Evolutionary conservation across 2,329 filamentous ascomycete genomes (phyloP).

Genomic region (Sclerotinia spermophila): DNA sequence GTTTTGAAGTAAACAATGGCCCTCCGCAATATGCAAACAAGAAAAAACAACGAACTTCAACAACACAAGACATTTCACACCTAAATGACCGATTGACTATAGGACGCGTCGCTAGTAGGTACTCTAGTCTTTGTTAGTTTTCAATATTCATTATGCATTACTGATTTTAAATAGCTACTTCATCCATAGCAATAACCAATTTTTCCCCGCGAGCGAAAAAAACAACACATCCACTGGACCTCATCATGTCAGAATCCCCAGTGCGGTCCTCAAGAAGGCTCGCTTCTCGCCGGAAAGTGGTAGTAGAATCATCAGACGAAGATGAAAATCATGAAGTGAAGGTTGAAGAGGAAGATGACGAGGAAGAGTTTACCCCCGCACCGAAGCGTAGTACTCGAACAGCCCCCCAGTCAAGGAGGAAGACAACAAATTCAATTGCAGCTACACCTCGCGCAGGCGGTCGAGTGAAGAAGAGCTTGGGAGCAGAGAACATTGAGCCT

Average conservation of each 20-base stretch:
- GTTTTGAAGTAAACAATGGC: conserved; percentile 20
- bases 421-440: conserved; percentile 38
- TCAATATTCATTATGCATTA: not conserved
- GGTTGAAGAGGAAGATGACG: conserved; percentile 55
- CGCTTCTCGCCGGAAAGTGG: conserved; percentile 63
- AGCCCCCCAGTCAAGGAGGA: conserved; percentile 50
- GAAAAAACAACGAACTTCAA: conserved; percentile 12
- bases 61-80: not conserved
- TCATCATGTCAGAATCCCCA: conserved; percentile 35
- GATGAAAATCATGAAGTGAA: conserved; percentile 66
- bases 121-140: not conserved
- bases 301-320: conserved; percentile 72
- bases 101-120: not conserved
- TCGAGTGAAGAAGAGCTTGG: conserved; percentile 43
- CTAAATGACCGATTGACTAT: conserved; percentile 5
- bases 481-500: conserved; percentile 51
- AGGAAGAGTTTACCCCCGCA: conserved; percentile 72
- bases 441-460: conserved; percentile 34
- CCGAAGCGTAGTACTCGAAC: conserved; percentile 53
- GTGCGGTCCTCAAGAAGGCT: conserved; percentile 57
- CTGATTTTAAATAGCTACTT: conserved; percentile 3
- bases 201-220: conserved; percentile 20
- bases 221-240: conserved; percentile 6
- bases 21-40: conserved; percentile 7
- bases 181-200: not conserved